Evolutionary conservation across 2,329 filamentous ascomycete species (phyloP).

Genomic region (Botryotinia convoluta): DNA sequence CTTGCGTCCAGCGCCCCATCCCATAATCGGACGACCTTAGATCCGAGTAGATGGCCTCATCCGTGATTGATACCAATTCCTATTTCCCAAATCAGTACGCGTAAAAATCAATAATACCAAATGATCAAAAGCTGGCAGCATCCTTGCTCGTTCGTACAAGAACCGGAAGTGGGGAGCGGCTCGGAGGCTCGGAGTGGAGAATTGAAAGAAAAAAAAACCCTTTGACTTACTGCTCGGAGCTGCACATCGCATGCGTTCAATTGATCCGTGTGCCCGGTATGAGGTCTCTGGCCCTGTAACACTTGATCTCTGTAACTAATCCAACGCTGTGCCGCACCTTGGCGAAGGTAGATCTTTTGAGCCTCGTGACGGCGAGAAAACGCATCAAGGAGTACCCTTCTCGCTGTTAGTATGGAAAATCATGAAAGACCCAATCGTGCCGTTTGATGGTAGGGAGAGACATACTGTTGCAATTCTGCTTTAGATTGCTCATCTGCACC

Average conservation of each 20-base stretch:
- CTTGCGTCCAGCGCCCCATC: constrained; percentile 60
- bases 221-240: constrained; percentile 52
- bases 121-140: neutral
- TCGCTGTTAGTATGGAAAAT: constrained; percentile 3
- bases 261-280: constrained; percentile 47
- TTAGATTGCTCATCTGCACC: constrained; percentile 59
- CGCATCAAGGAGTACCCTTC: constrained; percentile 57
- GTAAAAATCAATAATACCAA: neutral
- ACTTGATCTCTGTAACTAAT: constrained; percentile 53
- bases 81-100: neutral
- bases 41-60: constrained; percentile 57
- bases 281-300: constrained; percentile 51
- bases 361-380: constrained; percentile 60
- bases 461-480: constrained; percentile 61
- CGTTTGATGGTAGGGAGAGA: constrained; percentile 23
- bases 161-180: neutral
- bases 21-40: constrained; percentile 52
- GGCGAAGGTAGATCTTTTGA: constrained; percentile 63
- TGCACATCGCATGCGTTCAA: constrained; percentile 56
- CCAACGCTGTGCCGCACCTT: constrained; percentile 60
- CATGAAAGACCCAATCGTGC: neutral
- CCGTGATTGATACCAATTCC: constrained; percentile 58
- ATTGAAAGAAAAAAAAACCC: neutral
- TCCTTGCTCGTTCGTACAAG: neutral
- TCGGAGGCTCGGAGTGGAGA: neutral